A percentile compares a stretch with the other conserved stretches of the same genome.
Conservation (phyloP, 164 flowering plant species). For the Magnolia kwangsiensis region DNA sequence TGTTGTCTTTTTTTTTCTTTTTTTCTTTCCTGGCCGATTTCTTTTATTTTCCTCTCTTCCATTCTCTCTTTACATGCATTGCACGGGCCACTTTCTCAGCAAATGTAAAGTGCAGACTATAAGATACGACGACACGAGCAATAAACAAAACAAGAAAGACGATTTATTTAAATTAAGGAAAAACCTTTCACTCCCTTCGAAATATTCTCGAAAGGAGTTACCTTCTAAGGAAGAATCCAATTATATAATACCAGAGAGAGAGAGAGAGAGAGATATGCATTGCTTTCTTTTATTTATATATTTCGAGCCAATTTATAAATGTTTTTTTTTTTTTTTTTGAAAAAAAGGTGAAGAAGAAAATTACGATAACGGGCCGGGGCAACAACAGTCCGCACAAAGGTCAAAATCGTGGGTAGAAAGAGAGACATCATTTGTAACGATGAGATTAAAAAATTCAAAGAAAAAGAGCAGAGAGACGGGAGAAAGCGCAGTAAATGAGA, state of each 20-base stretch:
- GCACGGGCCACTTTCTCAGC: too few species aligned
- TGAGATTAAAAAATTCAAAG: not conserved
- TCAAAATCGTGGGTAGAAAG: not conserved
- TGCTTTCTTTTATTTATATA: too few species aligned
- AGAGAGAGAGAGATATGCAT: too few species aligned
- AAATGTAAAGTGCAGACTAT: too few species aligned
- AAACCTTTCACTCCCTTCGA: not conserved
- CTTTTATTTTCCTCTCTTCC: too few species aligned
- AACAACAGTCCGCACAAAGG: not conserved
- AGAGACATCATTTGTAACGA: conserved; percentile 3
- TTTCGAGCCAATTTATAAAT: not conserved
- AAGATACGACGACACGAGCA: not conserved
- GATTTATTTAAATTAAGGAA: not conserved
- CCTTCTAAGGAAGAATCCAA: not conserved
- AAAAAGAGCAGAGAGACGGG: not conserved
- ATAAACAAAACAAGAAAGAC: not conserved
- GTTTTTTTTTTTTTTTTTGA: not conserved
- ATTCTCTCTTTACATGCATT: too few species aligned
- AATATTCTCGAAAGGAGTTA: not conserved
- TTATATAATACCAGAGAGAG: not conserved
- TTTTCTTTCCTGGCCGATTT: too few species aligned
- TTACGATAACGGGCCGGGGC: not conserved
- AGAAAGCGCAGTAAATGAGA: not conserved
- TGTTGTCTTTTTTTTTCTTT: too few species aligned
- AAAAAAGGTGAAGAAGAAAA: not conserved